Evolutionary conservation across 345 rosid genomes (phyloP).

Genomic region (Hibiscus syriacus): DNA sequence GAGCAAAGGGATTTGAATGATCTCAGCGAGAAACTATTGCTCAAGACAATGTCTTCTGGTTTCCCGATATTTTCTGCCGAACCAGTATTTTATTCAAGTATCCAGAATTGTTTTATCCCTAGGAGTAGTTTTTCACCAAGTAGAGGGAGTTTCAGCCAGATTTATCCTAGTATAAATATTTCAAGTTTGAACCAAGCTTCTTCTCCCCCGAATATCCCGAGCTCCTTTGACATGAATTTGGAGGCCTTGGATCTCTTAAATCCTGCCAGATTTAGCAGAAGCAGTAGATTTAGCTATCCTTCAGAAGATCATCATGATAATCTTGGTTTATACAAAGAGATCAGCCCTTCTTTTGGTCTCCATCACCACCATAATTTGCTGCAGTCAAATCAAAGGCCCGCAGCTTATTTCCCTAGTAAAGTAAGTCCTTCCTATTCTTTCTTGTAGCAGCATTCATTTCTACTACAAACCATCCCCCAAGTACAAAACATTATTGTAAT

Average conservation of each 20-base stretch:
- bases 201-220: conserved; percentile 16
- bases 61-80: conserved; percentile 31
- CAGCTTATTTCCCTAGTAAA: conserved; percentile 37
- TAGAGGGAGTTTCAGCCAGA: conserved; percentile 60
- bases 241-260: conserved; percentile 50
- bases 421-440: conserved; percentile 31
- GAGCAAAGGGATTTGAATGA: conserved; percentile 40
- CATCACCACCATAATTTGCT: conserved; percentile 30
- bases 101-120: conserved; percentile 23
- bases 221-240: conserved; percentile 56
- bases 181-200: conserved; percentile 40
- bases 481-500: conserved; percentile 4
- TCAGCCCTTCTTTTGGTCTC: conserved; percentile 28
- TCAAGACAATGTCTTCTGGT: conserved; percentile 57
- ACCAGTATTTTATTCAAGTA: conserved; percentile 12
- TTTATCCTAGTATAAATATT: conserved; percentile 69
- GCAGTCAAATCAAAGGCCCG: conserved; percentile 37
- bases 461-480: neutral
- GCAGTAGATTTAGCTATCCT: conserved; percentile 21
- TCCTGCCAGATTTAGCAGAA: conserved; percentile 38
- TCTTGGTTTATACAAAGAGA: conserved; percentile 34
- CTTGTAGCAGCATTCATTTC: neutral
- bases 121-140: conserved; percentile 20
- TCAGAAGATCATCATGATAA: conserved; percentile 8
- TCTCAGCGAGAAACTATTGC: conserved; percentile 56